Conservation (phyloP, 805 yeast species). For the Suhomyces pyralidae region DNA sequence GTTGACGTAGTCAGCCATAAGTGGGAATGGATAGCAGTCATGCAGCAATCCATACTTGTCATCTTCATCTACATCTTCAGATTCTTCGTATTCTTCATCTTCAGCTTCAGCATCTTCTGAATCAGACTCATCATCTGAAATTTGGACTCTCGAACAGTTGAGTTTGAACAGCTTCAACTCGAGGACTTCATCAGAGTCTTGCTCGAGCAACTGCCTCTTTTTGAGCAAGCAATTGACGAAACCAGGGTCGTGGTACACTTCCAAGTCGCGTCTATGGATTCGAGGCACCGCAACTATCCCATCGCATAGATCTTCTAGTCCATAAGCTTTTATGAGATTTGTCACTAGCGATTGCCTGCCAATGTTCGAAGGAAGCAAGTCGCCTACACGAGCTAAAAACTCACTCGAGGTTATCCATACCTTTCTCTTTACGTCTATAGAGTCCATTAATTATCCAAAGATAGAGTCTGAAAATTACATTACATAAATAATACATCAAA, state of each 20-base stretch:
- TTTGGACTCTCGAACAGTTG: not conserved
- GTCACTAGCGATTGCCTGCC: conserved; percentile 48
- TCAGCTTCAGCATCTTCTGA: not conserved
- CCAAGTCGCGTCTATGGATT: conserved; percentile 38
- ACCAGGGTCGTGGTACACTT: conserved; percentile 46
- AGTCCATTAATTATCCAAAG: not conserved
- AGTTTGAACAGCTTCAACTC: not conserved
- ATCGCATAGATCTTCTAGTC: conserved; percentile 25
- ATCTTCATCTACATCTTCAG: not conserved
- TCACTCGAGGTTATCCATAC: conserved; percentile 22
- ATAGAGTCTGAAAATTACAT: not conserved
- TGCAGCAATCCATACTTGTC: conserved; percentile 43
- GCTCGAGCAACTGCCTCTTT: conserved; percentile 13
- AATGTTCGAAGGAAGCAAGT: conserved; percentile 51
- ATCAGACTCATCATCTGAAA: not conserved
- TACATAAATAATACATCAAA: not conserved
- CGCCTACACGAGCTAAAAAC: conserved; percentile 23
- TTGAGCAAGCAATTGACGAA: conserved; percentile 43
- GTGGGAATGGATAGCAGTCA: conserved; percentile 66
- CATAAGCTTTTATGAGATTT: conserved; percentile 41
- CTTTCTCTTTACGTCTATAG: conserved; percentile 7
- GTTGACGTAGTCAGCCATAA: conserved; percentile 47
- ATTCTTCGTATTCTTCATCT: not conserved
- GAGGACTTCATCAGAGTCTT: not conserved
- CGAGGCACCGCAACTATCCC: conserved; percentile 17